Base-by-base conservation (phyloP, 768 basidiomycete genomes). In the Leccinum disarticulatum region DNA sequence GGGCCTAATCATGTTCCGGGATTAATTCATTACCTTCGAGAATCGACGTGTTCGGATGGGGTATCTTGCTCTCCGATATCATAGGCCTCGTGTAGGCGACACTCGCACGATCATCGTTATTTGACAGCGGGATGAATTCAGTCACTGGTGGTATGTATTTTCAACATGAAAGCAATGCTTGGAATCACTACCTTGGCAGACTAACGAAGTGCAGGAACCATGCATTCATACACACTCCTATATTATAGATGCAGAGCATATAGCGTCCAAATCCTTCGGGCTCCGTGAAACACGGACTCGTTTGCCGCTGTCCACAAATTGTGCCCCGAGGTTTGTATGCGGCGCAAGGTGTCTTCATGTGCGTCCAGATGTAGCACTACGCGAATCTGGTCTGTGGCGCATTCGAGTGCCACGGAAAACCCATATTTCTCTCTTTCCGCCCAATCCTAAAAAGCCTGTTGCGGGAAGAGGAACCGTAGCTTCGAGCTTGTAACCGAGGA, bases 391-490 rank as follows among this genome's bases (percentile, higher is more conserved):
- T 54, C 71, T 65, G 55, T 73, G 63, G 56, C 66, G 74, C 57
- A 59, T 57, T 59, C 66, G 67, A 41, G 56, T 64, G 53, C 85
- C 77, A 63, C 80, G 81, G 77, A 91, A 89, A 27, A 91, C 77
- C 75, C 88, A 83, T 15, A 88, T 65, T 69, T 90, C 88, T 65
- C 78, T 82, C 58, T 80, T 78, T 15, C 72, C 66, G 15, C 76
- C 72, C 27, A 82, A 66, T 25, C 76, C 75, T 52, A 80, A 64
- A 30, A 77, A 61, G 5, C 76, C 75, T 11, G 66, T 58, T 6
- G 73, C 66, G 1, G 79, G 84, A 66, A 92, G 79, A 0, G 85
- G 82, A n/a, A 92, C 72, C 22, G 86, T 82, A 2, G 87, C 86
- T 63, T 87, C 83, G 14, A 92, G 80, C 52, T 80, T 79, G 70